Base-by-base conservation (phyloP, 352 stramenopile genomes). In the Hyaloperonospora brassicae region DNA sequence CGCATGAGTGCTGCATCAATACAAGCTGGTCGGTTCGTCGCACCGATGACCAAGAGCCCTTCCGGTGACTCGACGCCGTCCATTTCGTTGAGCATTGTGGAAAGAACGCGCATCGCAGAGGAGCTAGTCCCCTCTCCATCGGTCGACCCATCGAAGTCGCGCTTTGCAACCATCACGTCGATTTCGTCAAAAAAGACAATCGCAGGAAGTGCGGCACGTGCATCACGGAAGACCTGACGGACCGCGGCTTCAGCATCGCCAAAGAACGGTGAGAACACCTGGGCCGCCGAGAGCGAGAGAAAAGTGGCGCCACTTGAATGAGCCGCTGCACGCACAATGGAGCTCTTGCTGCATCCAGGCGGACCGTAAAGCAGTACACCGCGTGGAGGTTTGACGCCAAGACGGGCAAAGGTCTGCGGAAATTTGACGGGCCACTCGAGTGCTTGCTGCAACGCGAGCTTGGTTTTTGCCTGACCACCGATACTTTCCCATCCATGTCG, bases 11-110 rank as follows among this genome's bases (percentile, higher is more conserved):
- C 96, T n/a, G 89, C 93, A 66, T 99, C 96, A 25, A 99, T 87
- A 62, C 98, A 97, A 64, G 98, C 90, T 1, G 97, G 95, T 48
- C 93, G 87, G 68, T 99, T 99, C 11, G 96, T 99, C 9, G 95
- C 95, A 25, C 93, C 96, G 55, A 99, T 97, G 36, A 99, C 95
- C 30, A 99, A 81, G 5, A 99, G 64, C 3, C 83, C 97, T 57
- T 97, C 95, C 1, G 89, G 78, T 17, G 84, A 87, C 55, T 97
- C 93, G 34, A 99, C 93, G 31, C 95, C 96, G 63, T 98, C 95
- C 83, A 99, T 98, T 65, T 98, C 95, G 43, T 96, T 98, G 13
- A 99, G 73, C 66, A 99, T 87, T 44, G 96, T 97, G 36, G 97
- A 98, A 47, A 99, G 89, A 23, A 99, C 91, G 35, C 96, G 89